These are phyloP conservation scores for Sphaceloma murrayae DNA, from an alignment of 2,329 filamentous ascomycete genomes.

Conservation along the genomic window DNA sequence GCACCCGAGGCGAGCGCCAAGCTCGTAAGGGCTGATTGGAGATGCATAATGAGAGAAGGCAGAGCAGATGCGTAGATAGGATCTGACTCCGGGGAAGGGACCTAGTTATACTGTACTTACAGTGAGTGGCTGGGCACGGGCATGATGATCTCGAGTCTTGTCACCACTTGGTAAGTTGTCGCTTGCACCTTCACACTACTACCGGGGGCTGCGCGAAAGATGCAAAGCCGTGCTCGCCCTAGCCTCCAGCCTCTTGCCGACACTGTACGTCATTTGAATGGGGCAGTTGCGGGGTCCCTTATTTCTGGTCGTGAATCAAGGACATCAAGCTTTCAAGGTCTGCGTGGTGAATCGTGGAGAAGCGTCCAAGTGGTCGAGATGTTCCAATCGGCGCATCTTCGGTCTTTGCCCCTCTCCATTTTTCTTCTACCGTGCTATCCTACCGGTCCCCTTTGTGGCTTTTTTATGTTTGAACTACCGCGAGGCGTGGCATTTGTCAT, in stretches of 20 bases:
- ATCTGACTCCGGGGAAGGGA: background rate
- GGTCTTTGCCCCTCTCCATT: too few relatives aligned
- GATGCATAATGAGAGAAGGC: background rate
- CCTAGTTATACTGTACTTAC: background rate
- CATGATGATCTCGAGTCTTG: too few relatives aligned
- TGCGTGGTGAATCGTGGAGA: too few relatives aligned
- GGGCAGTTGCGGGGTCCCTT: conserved; percentile 10
- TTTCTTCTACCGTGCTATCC: background rate
- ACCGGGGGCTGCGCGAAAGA: too few relatives aligned
- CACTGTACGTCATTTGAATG: background rate
- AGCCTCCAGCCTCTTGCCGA: too few relatives aligned
- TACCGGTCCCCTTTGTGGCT: background rate
- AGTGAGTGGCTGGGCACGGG: too few relatives aligned
- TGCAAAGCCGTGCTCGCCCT: too few relatives aligned
- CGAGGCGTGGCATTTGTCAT: background rate
- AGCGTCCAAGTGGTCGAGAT: too few relatives aligned
- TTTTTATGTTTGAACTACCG: background rate
- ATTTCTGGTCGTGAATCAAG: background rate
- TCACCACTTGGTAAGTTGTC: background rate
- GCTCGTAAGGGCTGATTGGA: background rate
- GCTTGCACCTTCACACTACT: too few relatives aligned
- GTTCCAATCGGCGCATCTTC: too few relatives aligned
- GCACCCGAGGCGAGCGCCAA: background rate
- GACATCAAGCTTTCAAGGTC: background rate
- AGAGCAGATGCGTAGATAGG: background rate